A percentile compares a stretch with the other conserved stretches of the same genome.
phyloP scores from a whole-genome alignment of 2,329 filamentous ascomycete genomes.

The Thelonectria olida region DNA sequence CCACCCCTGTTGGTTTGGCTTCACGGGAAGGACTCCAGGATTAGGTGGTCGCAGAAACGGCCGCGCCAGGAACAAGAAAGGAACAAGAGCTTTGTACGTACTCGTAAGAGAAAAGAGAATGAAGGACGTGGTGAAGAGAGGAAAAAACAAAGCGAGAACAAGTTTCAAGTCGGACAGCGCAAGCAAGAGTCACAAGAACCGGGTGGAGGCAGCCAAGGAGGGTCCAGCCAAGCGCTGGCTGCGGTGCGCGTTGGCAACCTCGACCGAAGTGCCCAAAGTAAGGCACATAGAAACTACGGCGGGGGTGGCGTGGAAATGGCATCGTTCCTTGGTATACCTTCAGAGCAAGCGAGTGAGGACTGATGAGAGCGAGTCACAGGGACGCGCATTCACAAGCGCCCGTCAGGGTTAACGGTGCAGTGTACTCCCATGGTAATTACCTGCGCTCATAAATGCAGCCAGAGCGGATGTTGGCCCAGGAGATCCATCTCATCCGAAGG shows the following conservation, averaged over 20 bases:
- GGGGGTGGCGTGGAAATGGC: slow-evolving; percentile 5
- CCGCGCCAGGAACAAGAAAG: slow-evolving; percentile 34
- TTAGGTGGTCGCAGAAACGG: slow-evolving; percentile 44
- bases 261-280: too few relatives aligned
- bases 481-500: neutral
- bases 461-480: neutral
- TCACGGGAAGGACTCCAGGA: slow-evolving; percentile 25
- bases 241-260: neutral
- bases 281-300: too few relatives aligned
- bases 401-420: neutral
- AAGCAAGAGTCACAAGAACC: neutral
- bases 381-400: slow-evolving; percentile 4
- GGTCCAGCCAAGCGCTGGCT: slow-evolving; percentile 7
- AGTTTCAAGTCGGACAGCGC: slow-evolving; percentile 9
- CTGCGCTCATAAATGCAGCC: too few relatives aligned
- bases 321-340: neutral
- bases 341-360: neutral
- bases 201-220: slow-evolving; percentile 2
- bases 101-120: slow-evolving; percentile 10
- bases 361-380: slow-evolving; percentile 7
- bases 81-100: slow-evolving; percentile 18
- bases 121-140: slow-evolving; percentile 2
- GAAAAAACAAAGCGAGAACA: slow-evolving; percentile 6
- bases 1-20: slow-evolving; percentile 23
- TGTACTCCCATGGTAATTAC: too few relatives aligned